Evolutionary conservation across 2,329 filamentous ascomycete genomes (phyloP).

Genomic region (Venturia pyrina): DNA sequence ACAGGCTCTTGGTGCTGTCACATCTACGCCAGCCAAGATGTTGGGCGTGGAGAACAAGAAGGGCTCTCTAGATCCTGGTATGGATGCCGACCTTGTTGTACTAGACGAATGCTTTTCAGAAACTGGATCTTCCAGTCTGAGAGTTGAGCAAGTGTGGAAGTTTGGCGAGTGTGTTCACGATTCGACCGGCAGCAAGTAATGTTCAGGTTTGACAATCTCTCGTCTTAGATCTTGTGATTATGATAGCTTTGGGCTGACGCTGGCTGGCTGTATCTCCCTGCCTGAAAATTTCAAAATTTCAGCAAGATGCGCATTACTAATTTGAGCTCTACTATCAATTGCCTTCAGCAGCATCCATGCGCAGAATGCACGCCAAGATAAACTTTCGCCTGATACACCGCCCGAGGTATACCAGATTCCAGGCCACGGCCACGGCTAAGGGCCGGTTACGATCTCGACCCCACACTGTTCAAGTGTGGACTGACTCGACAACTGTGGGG

Average conservation of each 20-base stretch:
- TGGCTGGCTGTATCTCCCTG: not conserved
- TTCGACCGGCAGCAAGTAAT: not conserved
- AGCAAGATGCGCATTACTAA: not conserved
- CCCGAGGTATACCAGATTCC: not conserved
- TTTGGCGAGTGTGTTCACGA: slow-evolving; percentile 49
- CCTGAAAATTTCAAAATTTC: not conserved
- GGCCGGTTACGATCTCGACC: not conserved
- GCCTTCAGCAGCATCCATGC: not conserved
- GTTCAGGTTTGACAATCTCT: not conserved
- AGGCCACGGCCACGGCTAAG: too few relatives aligned
- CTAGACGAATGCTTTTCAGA: slow-evolving; percentile 44
- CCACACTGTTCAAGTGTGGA: not conserved
- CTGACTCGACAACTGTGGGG: not conserved
- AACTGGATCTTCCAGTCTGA: slow-evolving; percentile 38
- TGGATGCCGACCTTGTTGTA: slow-evolving; percentile 51
- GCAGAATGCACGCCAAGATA: not conserved
- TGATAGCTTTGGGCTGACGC: not conserved
- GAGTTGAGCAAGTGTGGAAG: slow-evolving; percentile 72
- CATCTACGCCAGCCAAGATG: slow-evolving; percentile 67
- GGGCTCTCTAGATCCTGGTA: slow-evolving; percentile 42
- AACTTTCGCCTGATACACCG: not conserved
- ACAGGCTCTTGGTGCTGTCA: slow-evolving; percentile 62
- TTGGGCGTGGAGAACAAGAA: slow-evolving; percentile 58
- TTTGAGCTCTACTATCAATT: not conserved
- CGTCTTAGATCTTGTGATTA: not conserved